Evolutionary conservation across 208 protist genomes (phyloP).

Genomic region (Trypanosoma melophagium): DNA sequence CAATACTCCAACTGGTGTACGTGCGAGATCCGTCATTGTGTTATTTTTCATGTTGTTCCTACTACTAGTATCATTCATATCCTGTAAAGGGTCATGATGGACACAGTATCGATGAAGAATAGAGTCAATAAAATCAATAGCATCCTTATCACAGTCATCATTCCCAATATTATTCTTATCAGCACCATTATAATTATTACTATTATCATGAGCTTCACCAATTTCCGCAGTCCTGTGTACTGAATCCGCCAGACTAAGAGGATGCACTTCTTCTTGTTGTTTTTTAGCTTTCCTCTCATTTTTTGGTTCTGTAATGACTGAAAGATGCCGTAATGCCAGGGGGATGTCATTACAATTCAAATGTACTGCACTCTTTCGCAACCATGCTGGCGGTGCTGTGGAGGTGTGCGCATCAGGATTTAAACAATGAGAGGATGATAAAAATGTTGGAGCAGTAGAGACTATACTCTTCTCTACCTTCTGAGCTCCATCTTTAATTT

Average conservation of each 20-base stretch:
- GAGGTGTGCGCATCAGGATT: not conserved
- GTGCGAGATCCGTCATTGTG: not conserved
- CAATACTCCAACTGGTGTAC: no score
- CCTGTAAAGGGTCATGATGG: not conserved
- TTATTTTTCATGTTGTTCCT: not conserved
- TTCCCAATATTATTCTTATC: not conserved
- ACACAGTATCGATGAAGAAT: constrained; percentile 16
- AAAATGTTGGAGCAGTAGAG: not conserved
- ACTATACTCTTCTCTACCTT: no score
- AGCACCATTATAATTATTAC: not conserved
- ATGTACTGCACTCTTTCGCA: not conserved
- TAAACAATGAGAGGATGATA: not conserved
- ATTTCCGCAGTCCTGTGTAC: no score
- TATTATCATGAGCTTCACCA: no score
- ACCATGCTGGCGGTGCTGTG: not conserved
- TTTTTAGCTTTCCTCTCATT: not conserved
- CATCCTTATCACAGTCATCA: not conserved
- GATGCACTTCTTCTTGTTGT: not conserved
- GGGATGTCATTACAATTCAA: not conserved
- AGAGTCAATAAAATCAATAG: constrained; percentile 3
- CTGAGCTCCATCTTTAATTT: not conserved
- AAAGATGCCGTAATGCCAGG: not conserved
- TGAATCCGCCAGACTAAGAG: no score
- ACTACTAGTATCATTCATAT: not conserved
- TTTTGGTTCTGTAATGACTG: no score